Percentiles rank a stretch among this genome's conserved stretches.
phyloP scores from a whole-genome alignment of 73 alveolate species.

The Tetrahymena malaccensis region DNA sequence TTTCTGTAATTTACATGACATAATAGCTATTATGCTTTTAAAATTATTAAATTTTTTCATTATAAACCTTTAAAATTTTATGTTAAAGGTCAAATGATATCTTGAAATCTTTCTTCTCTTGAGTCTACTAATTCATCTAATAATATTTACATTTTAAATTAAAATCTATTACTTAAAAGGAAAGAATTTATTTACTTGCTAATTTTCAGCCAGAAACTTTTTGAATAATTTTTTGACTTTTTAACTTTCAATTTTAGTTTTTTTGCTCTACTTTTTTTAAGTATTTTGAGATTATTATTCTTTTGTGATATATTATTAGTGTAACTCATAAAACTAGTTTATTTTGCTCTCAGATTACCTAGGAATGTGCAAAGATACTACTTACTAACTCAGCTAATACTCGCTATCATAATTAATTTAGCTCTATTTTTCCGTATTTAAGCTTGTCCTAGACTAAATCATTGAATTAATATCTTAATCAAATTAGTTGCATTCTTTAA shows the following conservation, averaged over 20 bases:
- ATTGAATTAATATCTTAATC: neutral
- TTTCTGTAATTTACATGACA: neutral
- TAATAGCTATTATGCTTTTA: neutral
- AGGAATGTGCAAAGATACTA: neutral
- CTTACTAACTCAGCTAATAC: no score
- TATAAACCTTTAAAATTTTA: neutral
- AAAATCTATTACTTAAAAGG: neutral
- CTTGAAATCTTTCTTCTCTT: neutral
- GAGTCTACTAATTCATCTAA: neutral
- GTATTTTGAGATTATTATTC: neutral
- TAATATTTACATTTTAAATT: no score
- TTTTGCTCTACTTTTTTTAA: neutral
- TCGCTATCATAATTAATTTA: neutral
- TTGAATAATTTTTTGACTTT: neutral
- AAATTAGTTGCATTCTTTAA: neutral
- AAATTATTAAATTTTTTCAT: neutral
- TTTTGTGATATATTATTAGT: no score
- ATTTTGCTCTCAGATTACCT: neutral
- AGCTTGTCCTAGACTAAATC: neutral
- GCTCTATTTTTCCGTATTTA: neutral
- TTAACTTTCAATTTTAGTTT: neutral
- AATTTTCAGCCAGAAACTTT: no score
- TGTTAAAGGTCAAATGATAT: neutral
- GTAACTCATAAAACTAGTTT: neutral
- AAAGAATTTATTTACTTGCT: neutral